Evolutionary conservation across 192 early-diverging fungal genomes (phyloP).

Genomic region (Coemansia sp.): DNA sequence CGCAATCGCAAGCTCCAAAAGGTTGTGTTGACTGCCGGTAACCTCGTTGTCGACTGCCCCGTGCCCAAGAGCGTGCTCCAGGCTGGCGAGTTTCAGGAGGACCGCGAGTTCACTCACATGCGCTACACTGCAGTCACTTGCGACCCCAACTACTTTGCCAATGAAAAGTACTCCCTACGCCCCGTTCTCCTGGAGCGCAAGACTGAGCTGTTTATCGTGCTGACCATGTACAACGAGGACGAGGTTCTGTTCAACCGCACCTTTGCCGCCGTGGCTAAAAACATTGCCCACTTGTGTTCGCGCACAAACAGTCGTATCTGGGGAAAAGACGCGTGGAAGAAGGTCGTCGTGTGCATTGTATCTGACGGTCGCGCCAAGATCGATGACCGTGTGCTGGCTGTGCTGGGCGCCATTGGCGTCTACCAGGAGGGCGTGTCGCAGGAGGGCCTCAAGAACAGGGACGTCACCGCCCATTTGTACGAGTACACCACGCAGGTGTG

Average conservation of each 20-base stretch:
- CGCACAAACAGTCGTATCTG: conserved; percentile 75
- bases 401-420: conserved; percentile 79
- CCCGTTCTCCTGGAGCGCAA: conserved; percentile 70
- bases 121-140: conserved; percentile 92
- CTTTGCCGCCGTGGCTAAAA: conserved; percentile 85
- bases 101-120: conserved; percentile 88
- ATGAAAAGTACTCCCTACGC: conserved; percentile 76
- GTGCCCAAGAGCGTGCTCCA: conserved; percentile 63
- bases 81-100: conserved; percentile 54
- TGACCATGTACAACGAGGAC: conserved; percentile 95
- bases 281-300: conserved; percentile 86
- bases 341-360: conserved; percentile 91
- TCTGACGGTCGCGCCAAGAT: conserved; percentile 87
- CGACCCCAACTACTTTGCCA: conserved; percentile 81
- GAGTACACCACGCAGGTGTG: conserved; percentile 86
- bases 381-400: conserved; percentile 72
- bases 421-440: conserved; percentile 75
- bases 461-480: conserved; percentile 82
- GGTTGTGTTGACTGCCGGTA: conserved; percentile 68
- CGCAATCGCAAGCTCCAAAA: conserved; percentile 54
- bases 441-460: conserved; percentile 66
- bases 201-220: conserved; percentile 90
- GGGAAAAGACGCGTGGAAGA: conserved; percentile 88
- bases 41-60: conserved; percentile 74
- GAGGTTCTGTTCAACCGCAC: conserved; percentile 88